A percentile compares a stretch with the other conserved stretches of the same genome.
Evolutionary conservation across 2,329 filamentous ascomycete species (phyloP).

Genomic region (Calonectria montana): DNA sequence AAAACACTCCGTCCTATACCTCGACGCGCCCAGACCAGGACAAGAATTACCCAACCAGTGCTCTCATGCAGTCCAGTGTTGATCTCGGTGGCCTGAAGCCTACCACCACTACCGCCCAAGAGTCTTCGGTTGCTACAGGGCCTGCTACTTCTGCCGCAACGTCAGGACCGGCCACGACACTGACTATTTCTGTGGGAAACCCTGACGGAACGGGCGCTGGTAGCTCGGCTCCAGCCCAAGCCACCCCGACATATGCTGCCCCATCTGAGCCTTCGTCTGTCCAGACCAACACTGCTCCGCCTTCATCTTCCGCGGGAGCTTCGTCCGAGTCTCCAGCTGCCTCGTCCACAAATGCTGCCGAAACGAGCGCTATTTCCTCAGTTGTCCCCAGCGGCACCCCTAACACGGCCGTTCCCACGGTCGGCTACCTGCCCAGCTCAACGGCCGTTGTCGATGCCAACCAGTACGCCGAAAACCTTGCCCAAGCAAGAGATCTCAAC

Average conservation of each 20-base stretch:
- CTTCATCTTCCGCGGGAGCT: constrained; percentile 25
- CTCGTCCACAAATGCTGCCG: constrained; percentile 29
- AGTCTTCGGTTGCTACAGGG: constrained; percentile 21
- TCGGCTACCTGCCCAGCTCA: constrained; percentile 47
- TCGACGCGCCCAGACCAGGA: constrained; percentile 13
- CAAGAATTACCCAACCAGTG: constrained; percentile 18
- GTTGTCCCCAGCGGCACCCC: constrained; percentile 41
- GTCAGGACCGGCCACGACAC: constrained; percentile 18
- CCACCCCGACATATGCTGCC: constrained; percentile 24
- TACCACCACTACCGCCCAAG: constrained; percentile 1
- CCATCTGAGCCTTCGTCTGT: constrained; percentile 21
- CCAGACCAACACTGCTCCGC: background rate
- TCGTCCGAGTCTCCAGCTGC: constrained; percentile 12
- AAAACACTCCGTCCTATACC: constrained; percentile 6
- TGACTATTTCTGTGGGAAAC: constrained; percentile 31
- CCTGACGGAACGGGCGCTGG: constrained; percentile 21
- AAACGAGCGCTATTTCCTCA: constrained; percentile 17
- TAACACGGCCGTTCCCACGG: constrained; percentile 56
- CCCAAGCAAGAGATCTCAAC: constrained; percentile 59
- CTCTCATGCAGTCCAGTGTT: constrained; percentile 31
- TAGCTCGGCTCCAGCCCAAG: constrained; percentile 21
- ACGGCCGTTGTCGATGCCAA: constrained; percentile 55
- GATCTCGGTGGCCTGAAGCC: constrained; percentile 39
- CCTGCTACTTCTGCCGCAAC: constrained; percentile 21
- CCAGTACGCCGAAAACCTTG: constrained; percentile 58